Base-by-base conservation (phyloP, 176 grass and related monocot species). In the Aegilops umbellulata region DNA sequence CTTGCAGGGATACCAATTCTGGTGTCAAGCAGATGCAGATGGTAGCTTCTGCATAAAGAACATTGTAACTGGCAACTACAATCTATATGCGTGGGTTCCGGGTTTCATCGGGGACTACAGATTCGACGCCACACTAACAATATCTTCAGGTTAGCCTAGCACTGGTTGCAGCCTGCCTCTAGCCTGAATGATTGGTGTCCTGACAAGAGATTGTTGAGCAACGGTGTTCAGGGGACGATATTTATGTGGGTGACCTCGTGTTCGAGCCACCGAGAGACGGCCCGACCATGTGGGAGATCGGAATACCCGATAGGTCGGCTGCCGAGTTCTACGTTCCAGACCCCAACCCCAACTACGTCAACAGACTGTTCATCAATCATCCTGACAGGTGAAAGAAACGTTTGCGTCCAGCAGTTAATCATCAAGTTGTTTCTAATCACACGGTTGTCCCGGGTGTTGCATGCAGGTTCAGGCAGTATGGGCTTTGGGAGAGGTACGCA, bases 41-140 rank as follows among this genome's bases (percentile, higher is more conserved):
- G 93, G 95, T 19, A 93, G 92, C 80, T 97, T 97, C 76, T 86
- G 49, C 78, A 93, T 97, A 82, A 84, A 83, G 15, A 97, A 97
- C 84, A 87, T 95, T 19, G 69, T 87, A 81, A 76, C 90, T 29
- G 91, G 95, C 31, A 71, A 85, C 17, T 97, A 97, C 62, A 91
- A 91, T 76, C 87, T 97, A 11, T 97, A 93, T 85, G 93, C 91
- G 4, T 95, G 84, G 86, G 84, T 93, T 84, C 91, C 91, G 2
- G 95, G 93, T 79, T 97, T 95, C 86, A 90, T 97, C 82, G 93
- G 95, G 71, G 93, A 97, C 87, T 97, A 94, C 78, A 97, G 81
- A 72, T 82, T 90, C 55, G 90, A 92, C 34, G 23, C 61, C 57
- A 85, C 74, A 44, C 55, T 97, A 72, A 90, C 88, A 29, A 79